Percentiles rank a stretch among this genome's conserved stretches.
Conservation (phyloP, 352 stramenopile species). For the Elongisporangium prolatum region DNA sequence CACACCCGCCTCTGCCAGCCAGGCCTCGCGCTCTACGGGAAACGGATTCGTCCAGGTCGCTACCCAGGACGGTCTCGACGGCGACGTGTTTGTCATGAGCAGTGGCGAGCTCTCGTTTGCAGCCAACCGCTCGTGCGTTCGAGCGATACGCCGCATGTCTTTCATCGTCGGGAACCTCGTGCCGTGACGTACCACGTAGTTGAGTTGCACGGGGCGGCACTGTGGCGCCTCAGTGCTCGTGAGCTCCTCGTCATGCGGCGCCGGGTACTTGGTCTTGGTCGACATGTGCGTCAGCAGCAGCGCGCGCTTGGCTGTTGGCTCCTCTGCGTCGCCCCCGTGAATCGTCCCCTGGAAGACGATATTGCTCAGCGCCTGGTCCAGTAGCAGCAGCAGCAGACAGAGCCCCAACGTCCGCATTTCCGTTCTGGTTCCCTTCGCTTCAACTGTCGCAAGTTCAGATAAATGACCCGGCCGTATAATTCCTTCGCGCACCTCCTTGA, state of each 20-base stretch:
- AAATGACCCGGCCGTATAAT: conserved; percentile 25
- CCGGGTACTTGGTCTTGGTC: conserved; percentile 72
- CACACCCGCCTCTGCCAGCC: conserved; percentile 53
- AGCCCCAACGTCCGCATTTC: neutral
- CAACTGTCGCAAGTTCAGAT: neutral
- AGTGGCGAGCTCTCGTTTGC: neutral
- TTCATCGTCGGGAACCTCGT: conserved; percentile 79
- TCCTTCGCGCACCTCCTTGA: conserved; percentile 33
- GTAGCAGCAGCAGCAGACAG: neutral
- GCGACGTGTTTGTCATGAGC: neutral
- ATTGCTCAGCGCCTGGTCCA: neutral
- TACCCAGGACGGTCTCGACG: conserved; percentile 20
- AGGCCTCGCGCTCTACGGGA: conserved; percentile 26
- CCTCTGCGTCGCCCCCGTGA: neutral
- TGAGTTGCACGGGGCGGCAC: conserved; percentile 62
- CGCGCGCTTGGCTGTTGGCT: conserved; percentile 6
- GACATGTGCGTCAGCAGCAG: conserved; percentile 64
- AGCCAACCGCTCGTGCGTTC: conserved; percentile 32
- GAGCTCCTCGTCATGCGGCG: conserved; percentile 8
- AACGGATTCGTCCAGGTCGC: conserved; percentile 51
- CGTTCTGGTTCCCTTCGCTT: neutral
- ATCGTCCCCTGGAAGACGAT: neutral
- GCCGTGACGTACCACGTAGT: conserved; percentile 74
- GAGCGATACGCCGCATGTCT: conserved; percentile 55
- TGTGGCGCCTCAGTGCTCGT: conserved; percentile 3